Evolutionary conservation across 306 rosid species (phyloP).

Genomic region (Fragaria nilgerrensis): DNA sequence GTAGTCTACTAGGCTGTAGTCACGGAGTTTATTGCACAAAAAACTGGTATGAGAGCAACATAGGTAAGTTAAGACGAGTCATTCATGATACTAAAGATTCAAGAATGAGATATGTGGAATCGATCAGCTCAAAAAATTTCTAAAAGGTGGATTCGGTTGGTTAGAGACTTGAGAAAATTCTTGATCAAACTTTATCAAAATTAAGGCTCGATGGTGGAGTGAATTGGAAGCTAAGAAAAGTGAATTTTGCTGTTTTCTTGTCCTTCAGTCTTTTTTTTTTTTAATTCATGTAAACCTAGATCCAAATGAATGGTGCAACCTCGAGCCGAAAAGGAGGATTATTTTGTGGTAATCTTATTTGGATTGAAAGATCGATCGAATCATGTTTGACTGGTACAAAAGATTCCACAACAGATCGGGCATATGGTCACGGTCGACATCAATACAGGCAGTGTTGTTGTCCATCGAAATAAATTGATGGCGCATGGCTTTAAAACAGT

Average conservation of each 20-base stretch:
- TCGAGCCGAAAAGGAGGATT: background rate
- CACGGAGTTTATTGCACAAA: too few species aligned
- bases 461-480: slow-evolving; percentile 26
- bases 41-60: too few species aligned
- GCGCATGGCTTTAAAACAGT: slow-evolving; percentile 40
- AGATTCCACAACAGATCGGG: slow-evolving; percentile 13
- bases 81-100: too few species aligned
- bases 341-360: background rate
- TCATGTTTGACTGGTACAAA: slow-evolving; percentile 6
- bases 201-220: background rate
- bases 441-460: background rate
- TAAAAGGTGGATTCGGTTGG: too few species aligned
- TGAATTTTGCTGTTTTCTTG: too few species aligned
- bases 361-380: background rate
- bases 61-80: too few species aligned
- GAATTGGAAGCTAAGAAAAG: background rate
- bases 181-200: too few species aligned
- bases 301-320: background rate
- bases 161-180: too few species aligned
- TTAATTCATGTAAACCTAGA: background rate
- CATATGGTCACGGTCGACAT: background rate
- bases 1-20: too few species aligned
- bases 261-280: background rate
- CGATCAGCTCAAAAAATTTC: too few species aligned
- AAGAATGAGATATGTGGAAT: too few species aligned